Percentiles rank a stretch among this genome's conserved stretches.
These are phyloP conservation scores for Ceratocystis eucalypticola DNA, from an alignment of 2,329 filamentous ascomycete species.

Conservation along the genomic window DNA sequence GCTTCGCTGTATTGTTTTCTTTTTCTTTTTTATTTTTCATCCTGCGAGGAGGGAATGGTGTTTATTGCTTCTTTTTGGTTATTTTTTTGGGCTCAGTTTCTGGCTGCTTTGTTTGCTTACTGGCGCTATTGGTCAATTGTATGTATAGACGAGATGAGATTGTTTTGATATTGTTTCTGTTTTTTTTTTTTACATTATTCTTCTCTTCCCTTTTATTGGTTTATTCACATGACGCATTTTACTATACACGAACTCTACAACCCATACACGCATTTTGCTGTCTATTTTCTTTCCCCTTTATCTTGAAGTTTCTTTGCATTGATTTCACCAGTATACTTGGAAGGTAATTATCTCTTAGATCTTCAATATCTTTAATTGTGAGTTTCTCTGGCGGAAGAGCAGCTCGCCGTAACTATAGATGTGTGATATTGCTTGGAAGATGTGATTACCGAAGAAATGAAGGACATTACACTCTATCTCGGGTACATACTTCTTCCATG, in stretches of 20 bases:
- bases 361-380: neutral
- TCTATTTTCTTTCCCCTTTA: conserved; percentile 3
- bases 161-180: neutral
- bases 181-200: neutral
- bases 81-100: neutral
- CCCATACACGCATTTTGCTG: neutral
- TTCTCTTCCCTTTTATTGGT: neutral
- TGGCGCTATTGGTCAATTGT: neutral
- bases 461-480: neutral
- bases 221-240: neutral
- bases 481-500: neutral
- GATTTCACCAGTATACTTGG: neutral
- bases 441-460: neutral
- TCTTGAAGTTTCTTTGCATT: neutral
- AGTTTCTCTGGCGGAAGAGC: neutral
- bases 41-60: neutral
- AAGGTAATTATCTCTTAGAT: neutral
- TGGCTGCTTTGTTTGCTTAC: neutral
- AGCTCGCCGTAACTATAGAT: neutral
- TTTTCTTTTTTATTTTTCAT: neutral
- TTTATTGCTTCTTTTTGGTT: neutral
- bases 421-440: neutral
- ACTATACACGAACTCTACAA: neutral
- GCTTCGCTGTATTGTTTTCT: neutral
- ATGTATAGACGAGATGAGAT: neutral